These are phyloP conservation scores for Alternaria viburni DNA, from an alignment of 2,329 filamentous ascomycete genomes.

Conservation along the genomic window DNA sequence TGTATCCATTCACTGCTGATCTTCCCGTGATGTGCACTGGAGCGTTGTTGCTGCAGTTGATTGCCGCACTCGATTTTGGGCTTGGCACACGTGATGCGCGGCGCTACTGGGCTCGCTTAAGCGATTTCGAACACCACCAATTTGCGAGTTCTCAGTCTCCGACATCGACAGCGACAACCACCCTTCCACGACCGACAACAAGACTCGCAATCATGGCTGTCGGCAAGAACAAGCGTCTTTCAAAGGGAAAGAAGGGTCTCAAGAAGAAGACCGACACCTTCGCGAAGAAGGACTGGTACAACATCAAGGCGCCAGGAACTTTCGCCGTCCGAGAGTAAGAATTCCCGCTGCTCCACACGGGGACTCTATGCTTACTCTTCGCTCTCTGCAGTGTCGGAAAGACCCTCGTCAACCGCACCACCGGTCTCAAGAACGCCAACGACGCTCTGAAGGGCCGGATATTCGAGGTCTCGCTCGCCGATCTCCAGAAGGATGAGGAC, in stretches of 20 bases:
- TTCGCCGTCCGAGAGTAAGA: conserved; percentile 97
- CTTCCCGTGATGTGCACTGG: background rate
- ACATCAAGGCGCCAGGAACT: conserved; percentile 95
- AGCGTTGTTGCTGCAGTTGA: background rate
- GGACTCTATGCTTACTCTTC: conserved; percentile 36
- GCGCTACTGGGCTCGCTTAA: conserved; percentile 13
- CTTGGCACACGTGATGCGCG: conserved; percentile 17
- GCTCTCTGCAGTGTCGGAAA: conserved; percentile 83
- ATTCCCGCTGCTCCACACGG: conserved; percentile 27
- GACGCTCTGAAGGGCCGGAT: conserved; percentile 98
- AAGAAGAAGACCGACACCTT: conserved; percentile 99
- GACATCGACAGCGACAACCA: conserved; percentile 40
- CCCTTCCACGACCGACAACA: conserved; percentile 40
- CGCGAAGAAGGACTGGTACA: conserved; percentile 99
- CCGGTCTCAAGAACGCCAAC: conserved; percentile 99
- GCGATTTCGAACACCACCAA: conserved; percentile 13
- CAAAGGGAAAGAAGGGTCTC: conserved; percentile 99
- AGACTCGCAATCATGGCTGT: conserved; percentile 78
- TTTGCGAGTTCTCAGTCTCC: conserved; percentile 16
- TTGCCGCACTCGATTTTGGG: background rate
- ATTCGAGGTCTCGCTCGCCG: conserved; percentile 97
- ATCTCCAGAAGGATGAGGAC: conserved; percentile 99
- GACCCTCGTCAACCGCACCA: conserved; percentile 99
- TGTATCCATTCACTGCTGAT: background rate
- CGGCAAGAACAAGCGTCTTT: conserved; percentile 99